Base-by-base conservation (phyloP, 768 basidiomycete genomes). In the Leccinum uliginosum region DNA sequence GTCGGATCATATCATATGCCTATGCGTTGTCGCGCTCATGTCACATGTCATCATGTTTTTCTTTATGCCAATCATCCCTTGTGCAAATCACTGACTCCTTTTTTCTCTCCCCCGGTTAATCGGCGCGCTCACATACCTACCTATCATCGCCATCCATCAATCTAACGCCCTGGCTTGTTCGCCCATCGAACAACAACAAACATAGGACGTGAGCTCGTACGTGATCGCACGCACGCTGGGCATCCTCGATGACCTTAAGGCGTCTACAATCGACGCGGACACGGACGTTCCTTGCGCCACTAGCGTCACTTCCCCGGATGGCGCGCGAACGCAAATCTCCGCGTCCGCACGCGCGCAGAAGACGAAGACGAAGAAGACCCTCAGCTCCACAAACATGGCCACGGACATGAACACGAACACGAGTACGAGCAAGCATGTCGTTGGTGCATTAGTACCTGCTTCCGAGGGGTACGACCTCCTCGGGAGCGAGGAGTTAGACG, bases 191-290 rank as follows among this genome's bases (percentile, higher is more conserved):
- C 45, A 11, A 51, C 40, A 2, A 43, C 40, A 43, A 43, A 43
- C 19, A 19, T 35, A 92, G 90, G 90, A 93, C 68, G 83, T 92
- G 54, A 76, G 83, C 3, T 89, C 91, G 19, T 93, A 92, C 64
- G 83, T 85, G 56, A 88, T 93, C 66, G 91, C 87, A 12, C 85
- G 90, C 56, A 91, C 89, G 6, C 78, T 93, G 51, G 90, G 89
- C 32, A 79, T 89, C 53, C 80, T 89, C 60, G 89, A 90, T 70
- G 81, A 82, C 58, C 83, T 85, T 51, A 86, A 85, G 67, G 86
- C 88, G 0, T 85, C 87, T 12, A 89, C 87, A 24, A 83, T 80
- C 69, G 87, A 86, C 62, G 69, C 47, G 2, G 47, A 56, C 23
- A 43, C 43, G 3, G n/a, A 43, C 11, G 19, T 43, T 19, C 40